Percentiles rank a stretch among this genome's conserved stretches.
These are phyloP conservation scores for Ophiostoma ips DNA, from an alignment of 2,329 filamentous ascomycete genomes.

Conservation along the genomic window DNA sequence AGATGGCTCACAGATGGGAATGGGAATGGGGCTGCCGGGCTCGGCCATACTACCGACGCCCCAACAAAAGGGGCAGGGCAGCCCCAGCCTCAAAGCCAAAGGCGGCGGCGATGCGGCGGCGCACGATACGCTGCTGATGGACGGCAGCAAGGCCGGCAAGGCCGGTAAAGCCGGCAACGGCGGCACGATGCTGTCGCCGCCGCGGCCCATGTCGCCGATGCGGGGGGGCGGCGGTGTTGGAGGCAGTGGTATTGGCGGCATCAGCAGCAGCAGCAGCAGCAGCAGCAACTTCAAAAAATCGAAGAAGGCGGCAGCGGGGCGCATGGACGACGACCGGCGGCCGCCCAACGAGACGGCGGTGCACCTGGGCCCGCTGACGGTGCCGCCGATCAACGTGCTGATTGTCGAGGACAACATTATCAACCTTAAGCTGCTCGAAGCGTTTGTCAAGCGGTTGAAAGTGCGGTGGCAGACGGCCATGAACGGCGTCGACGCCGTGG, in stretches of 20 bases:
- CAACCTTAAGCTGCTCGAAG: slow-evolving; percentile 83
- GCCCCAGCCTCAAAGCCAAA: not conserved
- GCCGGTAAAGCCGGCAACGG: not conserved
- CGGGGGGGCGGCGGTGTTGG: slow-evolving; percentile 13
- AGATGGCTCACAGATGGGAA: not conserved
- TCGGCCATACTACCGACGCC: too few relatives aligned
- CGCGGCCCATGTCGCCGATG: slow-evolving; percentile 27
- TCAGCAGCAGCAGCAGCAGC: slow-evolving; percentile 32
- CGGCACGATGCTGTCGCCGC: slow-evolving; percentile 21
- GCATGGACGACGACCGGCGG: slow-evolving; percentile 18
- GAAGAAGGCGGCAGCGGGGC: slow-evolving; percentile 1
- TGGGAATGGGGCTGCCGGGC: too few relatives aligned
- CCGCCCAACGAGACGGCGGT: slow-evolving; percentile 23
- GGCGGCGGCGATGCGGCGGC: too few relatives aligned
- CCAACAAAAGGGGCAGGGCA: not conserved
- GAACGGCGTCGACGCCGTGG: slow-evolving; percentile 85
- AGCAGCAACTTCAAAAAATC: slow-evolving; percentile 48
- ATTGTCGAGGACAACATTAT: slow-evolving; percentile 99
- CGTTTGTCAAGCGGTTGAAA: slow-evolving; percentile 89
- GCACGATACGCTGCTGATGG: not conserved
- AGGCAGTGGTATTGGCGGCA: too few relatives aligned
- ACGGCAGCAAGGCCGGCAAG: not conserved
- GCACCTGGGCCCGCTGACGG: slow-evolving; percentile 57
- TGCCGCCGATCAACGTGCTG: slow-evolving; percentile 91
- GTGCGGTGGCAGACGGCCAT: slow-evolving; percentile 96